Evolutionary conservation across 352 stramenopile genomes (phyloP), one percentile per base, ranked within the genome.

Genomic region (Phytophthora nicotianae): DNA sequence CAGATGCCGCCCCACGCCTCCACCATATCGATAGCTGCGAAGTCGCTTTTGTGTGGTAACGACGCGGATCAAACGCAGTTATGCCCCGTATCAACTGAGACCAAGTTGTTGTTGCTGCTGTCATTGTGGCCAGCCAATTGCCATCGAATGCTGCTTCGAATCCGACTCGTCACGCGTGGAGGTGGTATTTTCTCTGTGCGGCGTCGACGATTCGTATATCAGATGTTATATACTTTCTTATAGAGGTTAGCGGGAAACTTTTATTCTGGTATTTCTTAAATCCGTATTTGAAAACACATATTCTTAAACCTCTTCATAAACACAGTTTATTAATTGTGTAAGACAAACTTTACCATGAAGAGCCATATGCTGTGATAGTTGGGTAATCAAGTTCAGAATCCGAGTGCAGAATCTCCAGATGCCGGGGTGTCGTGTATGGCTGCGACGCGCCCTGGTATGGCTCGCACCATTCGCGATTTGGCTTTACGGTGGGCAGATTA

Each of bases 201-300:
- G 8, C 9, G 8, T 48, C 53, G 53, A 53, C 11, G 13, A 4
- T 5, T 58, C 38, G 17, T 49, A 64, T 66, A 55, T 65, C 62
- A 65, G 48, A 70, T 70, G 47, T 70, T 50, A 65, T 70, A 50
- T 60, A 58, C 23, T 21, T 2, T n/a, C 0, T 54, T 37, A 27
- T 45, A 51, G 7, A 64, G 54, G 38, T 41, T 13, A 16, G 5
- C 7, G 17, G 2, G 14, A 45, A 42, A 23, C 7, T 9, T 10
- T 46, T 48, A 1, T n/a, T n/a, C n/a, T n/a, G n/a, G n/a, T n/a
- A n/a, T n/a, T n/a, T n/a, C n/a, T n/a, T n/a, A n/a, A n/a, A n/a
- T n/a, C 0, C 2, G 3, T 16, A 1, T 37, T 19, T 46, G 21
- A 9, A 55, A 42, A n/a, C 7, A 13, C 1, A 54, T 56, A 43